A percentile compares a stretch with the other conserved stretches of the same genome.
phyloP scores from a whole-genome alignment of 139 green algal species.

The Yamagishiella unicocca region DNA sequence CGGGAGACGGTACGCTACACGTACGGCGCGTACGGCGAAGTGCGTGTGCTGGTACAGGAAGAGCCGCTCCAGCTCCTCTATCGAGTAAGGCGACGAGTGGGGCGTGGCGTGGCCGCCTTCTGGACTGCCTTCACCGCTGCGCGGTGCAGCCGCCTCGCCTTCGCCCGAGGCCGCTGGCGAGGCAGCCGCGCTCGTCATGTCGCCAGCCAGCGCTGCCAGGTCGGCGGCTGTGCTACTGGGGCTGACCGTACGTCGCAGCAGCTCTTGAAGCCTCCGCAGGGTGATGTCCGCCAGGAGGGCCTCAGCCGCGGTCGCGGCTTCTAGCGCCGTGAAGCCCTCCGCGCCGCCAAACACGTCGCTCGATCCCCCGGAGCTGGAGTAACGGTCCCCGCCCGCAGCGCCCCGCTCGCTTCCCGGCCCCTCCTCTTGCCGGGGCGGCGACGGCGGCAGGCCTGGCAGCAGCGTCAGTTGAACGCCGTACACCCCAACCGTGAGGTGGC shows the following conservation, averaged over 20 bases:
- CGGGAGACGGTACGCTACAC: background rate
- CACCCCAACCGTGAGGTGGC: slow-evolving; percentile 3
- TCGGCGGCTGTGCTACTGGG: slow-evolving; percentile 14
- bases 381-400: no score
- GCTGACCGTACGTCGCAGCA: background rate
- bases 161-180: background rate
- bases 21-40: slow-evolving; percentile 9
- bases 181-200: background rate
- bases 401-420: background rate
- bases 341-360: background rate
- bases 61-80: slow-evolving; percentile 10
- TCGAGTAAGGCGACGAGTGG: background rate
- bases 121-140: no score
- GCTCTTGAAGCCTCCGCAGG: background rate
- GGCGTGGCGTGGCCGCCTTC: no score
- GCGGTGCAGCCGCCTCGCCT: background rate
- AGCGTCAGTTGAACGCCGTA: background rate
- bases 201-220: background rate
- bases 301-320: background rate
- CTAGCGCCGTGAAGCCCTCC: background rate
- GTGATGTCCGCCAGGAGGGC: background rate
- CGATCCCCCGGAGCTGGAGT: no score
- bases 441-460: background rate
- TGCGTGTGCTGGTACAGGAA: slow-evolving; percentile 39
- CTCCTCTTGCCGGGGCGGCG: background rate